phyloP scores from a whole-genome alignment of 257 asterid species.

The Solanum virginianum region DNA sequence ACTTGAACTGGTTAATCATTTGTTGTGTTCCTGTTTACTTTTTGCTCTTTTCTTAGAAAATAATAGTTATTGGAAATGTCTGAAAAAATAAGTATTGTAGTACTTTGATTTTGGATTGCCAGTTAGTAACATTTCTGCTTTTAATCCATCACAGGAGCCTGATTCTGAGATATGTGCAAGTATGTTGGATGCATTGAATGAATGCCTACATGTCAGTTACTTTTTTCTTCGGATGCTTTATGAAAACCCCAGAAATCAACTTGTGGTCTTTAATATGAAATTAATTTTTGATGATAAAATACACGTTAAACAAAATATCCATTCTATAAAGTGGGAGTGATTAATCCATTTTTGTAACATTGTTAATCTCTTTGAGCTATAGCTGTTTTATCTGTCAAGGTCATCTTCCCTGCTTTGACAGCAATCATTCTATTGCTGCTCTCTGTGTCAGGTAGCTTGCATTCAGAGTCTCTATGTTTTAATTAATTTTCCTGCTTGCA shows the following conservation, averaged over 20 bases:
- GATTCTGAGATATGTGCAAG: slow-evolving; percentile 85
- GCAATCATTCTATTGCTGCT: not conserved
- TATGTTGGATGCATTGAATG: slow-evolving; percentile 86
- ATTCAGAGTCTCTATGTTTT: not conserved
- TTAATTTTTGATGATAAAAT: not conserved
- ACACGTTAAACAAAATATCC: not conserved
- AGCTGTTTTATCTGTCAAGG: not conserved
- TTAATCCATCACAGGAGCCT: slow-evolving; percentile 57
- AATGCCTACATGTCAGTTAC: slow-evolving; percentile 71
- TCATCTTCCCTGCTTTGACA: not conserved
- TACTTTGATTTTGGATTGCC: not conserved
- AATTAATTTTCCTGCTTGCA: slow-evolving; percentile 14
- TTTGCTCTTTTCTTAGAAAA: not conserved
- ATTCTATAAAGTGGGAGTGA: not conserved
- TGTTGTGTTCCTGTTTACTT: not conserved
- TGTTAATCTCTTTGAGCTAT: not conserved
- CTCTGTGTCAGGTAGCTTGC: not conserved
- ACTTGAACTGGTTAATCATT: not conserved
- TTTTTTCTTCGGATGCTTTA: not conserved
- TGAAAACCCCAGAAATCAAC: not conserved
- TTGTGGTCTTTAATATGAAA: too few relatives aligned
- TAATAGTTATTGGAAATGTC: not conserved
- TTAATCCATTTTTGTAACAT: not conserved
- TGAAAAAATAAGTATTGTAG: not conserved
- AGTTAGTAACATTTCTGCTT: slow-evolving; percentile 10